Percentiles rank a stretch among this genome's conserved stretches.
Conservation (phyloP, 2,329 filamentous ascomycete genomes). For the Penicillium capsulatum region DNA sequence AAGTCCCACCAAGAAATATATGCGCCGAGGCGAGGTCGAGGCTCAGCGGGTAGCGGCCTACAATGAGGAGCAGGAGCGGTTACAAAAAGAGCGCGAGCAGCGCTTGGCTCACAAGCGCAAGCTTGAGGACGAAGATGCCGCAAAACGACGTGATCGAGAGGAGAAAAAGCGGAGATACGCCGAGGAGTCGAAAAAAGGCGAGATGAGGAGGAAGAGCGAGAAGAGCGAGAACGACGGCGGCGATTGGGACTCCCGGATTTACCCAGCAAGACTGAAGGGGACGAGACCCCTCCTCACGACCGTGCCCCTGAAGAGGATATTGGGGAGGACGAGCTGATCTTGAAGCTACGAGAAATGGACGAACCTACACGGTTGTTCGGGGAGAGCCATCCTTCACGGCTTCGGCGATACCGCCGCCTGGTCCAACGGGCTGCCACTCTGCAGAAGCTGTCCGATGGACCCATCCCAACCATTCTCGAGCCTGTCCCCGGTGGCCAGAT, state of each 20-base stretch:
- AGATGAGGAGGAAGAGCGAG: constrained; percentile 68
- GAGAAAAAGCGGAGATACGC: constrained; percentile 78
- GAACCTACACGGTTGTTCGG: constrained; percentile 77
- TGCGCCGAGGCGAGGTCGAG: constrained; percentile 82
- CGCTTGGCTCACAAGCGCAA: constrained; percentile 76
- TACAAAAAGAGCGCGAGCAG: constrained; percentile 67
- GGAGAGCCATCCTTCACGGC: constrained; percentile 65
- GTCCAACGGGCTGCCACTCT: constrained; percentile 39
- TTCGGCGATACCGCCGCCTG: constrained; percentile 68
- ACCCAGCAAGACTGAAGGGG: constrained; percentile 36
- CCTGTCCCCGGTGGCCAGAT: constrained; percentile 82
- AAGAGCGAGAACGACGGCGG: constrained; percentile 69
- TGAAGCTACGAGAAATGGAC: constrained; percentile 64
- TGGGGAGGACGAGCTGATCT: constrained; percentile 63
- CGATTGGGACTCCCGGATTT: constrained; percentile 76
- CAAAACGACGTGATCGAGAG: constrained; percentile 64
- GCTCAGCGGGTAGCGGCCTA: constrained; percentile 76
- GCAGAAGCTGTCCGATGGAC: constrained; percentile 59
- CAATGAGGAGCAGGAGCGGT: constrained; percentile 69
- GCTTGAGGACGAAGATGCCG: constrained; percentile 76
- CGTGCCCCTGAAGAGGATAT: constrained; percentile 56
- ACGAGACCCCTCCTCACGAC: constrained; percentile 29
- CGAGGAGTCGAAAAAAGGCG: constrained; percentile 66
- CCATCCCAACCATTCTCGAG: constrained; percentile 79
- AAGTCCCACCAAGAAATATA: constrained; percentile 64